phyloP scores from a whole-genome alignment of 225 moss, liverwort and hornwort genomes.

The Polytrichum commune region DNA sequence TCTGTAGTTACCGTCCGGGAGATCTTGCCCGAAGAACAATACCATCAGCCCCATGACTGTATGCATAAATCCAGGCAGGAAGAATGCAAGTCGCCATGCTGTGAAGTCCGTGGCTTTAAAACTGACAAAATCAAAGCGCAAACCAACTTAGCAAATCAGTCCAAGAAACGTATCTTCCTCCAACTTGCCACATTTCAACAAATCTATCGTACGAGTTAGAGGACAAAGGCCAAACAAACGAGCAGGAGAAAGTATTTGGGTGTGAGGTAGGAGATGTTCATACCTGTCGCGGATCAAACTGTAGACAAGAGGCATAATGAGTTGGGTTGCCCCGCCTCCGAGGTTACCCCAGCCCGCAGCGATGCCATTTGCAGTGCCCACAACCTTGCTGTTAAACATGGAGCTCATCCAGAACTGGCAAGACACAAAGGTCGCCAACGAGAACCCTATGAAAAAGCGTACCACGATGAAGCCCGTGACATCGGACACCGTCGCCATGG shows the following conservation, averaged over 20 bases:
- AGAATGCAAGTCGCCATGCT: conserved; percentile 80
- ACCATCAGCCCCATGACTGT: conserved; percentile 70
- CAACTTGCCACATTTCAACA: no score
- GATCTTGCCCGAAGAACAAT: conserved; percentile 65
- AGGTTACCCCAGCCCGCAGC: conserved; percentile 62
- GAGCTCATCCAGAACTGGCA: conserved; percentile 94
- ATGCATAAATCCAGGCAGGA: conserved; percentile 52
- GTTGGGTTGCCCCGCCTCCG: conserved; percentile 52
- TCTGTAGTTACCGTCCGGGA: conserved; percentile 72
- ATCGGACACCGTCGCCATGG: conserved; percentile 47
- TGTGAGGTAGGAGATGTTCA: neutral
- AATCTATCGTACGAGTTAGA: no score
- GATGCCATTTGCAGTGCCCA: conserved; percentile 53
- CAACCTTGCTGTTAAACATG: conserved; percentile 67
- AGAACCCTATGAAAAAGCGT: conserved; percentile 87
- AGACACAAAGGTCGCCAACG: conserved; percentile 75
- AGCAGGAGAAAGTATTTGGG: neutral
- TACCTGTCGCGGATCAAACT: conserved; percentile 32
- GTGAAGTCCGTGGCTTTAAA: conserved; percentile 55
- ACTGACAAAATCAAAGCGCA: conserved; percentile 13
- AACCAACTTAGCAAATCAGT: neutral
- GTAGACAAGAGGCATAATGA: conserved; percentile 56
- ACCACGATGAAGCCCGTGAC: conserved; percentile 51
- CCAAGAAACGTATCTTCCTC: no score
- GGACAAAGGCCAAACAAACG: neutral